These are phyloP conservation scores for Candida qinlingensis DNA, from an alignment of 805 yeast genomes.

Conservation along the genomic window DNA sequence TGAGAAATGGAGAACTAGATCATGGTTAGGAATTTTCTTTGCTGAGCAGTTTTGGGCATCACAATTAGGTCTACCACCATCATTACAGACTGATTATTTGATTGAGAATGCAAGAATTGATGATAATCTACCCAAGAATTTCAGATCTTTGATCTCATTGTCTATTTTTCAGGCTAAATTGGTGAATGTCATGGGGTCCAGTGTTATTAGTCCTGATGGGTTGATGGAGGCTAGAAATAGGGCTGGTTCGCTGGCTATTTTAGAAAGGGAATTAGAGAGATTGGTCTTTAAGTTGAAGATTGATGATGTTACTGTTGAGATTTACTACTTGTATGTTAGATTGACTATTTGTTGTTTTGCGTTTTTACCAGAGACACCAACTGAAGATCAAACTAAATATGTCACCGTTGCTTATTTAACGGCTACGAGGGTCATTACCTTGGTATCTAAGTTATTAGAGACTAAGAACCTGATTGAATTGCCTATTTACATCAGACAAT, in stretches of 20 bases:
- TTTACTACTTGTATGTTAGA: constrained; percentile 71
- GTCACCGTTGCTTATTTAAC: constrained; percentile 76
- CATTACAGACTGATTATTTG: constrained; percentile 75
- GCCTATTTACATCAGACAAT: constrained; percentile 82
- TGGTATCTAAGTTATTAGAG: constrained; percentile 67
- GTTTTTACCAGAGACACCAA: constrained; percentile 83
- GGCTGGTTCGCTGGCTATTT: constrained; percentile 70
- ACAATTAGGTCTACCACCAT: constrained; percentile 80
- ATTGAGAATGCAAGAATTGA: constrained; percentile 76
- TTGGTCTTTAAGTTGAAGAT: constrained; percentile 61
- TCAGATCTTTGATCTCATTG: constrained; percentile 65
- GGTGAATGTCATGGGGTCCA: constrained; percentile 80
- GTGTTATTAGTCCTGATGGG: constrained; percentile 84
- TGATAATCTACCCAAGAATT: constrained; percentile 53
- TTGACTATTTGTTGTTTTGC: constrained; percentile 85
- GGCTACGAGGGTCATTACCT: constrained; percentile 77
- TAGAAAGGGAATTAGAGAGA: constrained; percentile 74
- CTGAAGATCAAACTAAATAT: constrained; percentile 79
- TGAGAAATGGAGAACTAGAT: constrained; percentile 88
- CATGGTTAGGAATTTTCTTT: constrained; percentile 87
- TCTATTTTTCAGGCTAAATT: constrained; percentile 81
- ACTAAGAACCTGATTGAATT: constrained; percentile 68
- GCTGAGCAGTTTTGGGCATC: constrained; percentile 91
- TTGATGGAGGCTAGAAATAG: constrained; percentile 78
- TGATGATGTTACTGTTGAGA: constrained; percentile 65